These are phyloP conservation scores for Pythium phragmitis DNA, from an alignment of 352 stramenopile species.

Conservation along the genomic window DNA sequence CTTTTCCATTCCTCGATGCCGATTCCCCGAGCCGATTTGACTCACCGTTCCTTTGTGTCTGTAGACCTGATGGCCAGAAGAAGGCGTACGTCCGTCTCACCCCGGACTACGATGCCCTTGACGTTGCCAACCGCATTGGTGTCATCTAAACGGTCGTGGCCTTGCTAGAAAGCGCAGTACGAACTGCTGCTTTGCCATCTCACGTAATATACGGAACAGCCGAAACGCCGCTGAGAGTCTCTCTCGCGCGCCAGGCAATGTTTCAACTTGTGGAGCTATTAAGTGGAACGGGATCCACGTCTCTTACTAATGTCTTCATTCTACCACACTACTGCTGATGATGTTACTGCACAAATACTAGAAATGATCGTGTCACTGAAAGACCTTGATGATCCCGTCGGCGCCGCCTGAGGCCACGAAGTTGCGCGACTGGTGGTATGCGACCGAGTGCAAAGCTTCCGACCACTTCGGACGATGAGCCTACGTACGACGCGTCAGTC, in stretches of 20 bases:
- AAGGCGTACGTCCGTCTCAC: constrained; percentile 99
- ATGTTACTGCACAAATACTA: constrained; percentile 13
- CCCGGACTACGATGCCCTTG: constrained; percentile 99
- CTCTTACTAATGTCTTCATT: constrained; percentile 12
- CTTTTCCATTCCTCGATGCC: not conserved
- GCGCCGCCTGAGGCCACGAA: constrained; percentile 79
- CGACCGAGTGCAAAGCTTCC: constrained; percentile 74
- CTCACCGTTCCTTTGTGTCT: constrained; percentile 30
- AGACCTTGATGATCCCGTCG: constrained; percentile 88
- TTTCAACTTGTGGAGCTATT: constrained; percentile 34
- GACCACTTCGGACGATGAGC: constrained; percentile 79
- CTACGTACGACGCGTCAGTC: constrained; percentile 27
- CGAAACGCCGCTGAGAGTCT: constrained; percentile 22
- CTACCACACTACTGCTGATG: constrained; percentile 27
- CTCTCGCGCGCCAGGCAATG: constrained; percentile 24
- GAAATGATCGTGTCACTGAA: constrained; percentile 46
- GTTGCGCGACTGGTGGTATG: constrained; percentile 76
- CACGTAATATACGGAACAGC: constrained; percentile 47
- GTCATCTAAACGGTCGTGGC: constrained; percentile 95
- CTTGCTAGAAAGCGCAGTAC: constrained; percentile 33
- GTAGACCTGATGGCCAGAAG: constrained; percentile 98
- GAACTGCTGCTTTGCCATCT: constrained; percentile 60
- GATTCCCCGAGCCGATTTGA: not conserved
- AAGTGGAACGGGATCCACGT: not conserved
- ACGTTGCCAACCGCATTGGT: constrained; percentile 99